These are phyloP conservation scores for Isabelozyma rhagii DNA, from an alignment of 805 yeast genomes.

Conservation along the genomic window DNA sequence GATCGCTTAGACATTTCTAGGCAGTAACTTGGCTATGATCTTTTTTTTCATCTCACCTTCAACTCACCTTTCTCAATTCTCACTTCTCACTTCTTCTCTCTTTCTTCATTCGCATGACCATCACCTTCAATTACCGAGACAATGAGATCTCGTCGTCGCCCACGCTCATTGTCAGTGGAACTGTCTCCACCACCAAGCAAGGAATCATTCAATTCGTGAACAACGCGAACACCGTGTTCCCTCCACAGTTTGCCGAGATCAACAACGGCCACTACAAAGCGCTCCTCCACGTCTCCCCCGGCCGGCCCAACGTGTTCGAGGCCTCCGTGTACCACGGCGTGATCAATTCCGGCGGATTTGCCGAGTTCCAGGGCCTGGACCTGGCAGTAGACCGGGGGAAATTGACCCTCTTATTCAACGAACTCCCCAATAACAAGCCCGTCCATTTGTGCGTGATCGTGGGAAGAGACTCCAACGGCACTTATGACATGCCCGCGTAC, in stretches of 20 bases:
- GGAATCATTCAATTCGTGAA: conserved; percentile 33
- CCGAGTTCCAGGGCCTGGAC: conserved; percentile 11
- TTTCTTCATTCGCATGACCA: conserved; percentile 10
- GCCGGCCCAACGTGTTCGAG: conserved; percentile 51
- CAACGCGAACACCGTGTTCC: conserved; percentile 44
- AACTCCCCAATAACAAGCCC: conserved; percentile 64
- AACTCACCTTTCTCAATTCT: background rate
- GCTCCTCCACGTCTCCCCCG: conserved; percentile 64
- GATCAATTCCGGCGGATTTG: conserved; percentile 11
- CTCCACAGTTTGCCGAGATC: conserved; percentile 70
- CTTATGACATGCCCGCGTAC: conserved; percentile 66
- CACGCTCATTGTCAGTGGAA: conserved; percentile 33
- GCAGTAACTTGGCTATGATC: background rate
- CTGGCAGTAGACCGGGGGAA: no score
- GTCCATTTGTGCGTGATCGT: conserved; percentile 76
- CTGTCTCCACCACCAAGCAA: conserved; percentile 10
- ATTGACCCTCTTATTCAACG: conserved; percentile 32
- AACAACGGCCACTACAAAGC: conserved; percentile 73
- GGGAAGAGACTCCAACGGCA: conserved; percentile 70
- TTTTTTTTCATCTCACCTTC: background rate
- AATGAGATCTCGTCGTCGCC: conserved; percentile 41
- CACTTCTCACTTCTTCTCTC: no score
- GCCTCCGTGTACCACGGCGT: conserved; percentile 48
- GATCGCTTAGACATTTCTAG: conserved; percentile 6
- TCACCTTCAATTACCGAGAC: conserved; percentile 29